phyloP scores from a whole-genome alignment of 768 basidiomycete genomes.

The Tylopilus plumbeoviolaceoides region DNA sequence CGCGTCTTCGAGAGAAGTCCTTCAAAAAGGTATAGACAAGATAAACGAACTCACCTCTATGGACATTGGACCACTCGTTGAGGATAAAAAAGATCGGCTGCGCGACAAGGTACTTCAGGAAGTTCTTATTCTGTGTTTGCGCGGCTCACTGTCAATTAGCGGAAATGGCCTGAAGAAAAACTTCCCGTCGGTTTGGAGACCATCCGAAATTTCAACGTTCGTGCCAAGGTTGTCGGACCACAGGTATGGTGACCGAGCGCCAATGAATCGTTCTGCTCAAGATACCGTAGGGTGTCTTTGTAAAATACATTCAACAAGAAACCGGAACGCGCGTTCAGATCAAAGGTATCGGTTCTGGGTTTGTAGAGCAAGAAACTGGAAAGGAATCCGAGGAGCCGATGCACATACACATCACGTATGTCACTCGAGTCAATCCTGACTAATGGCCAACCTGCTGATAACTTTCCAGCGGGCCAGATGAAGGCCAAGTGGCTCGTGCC shows the following conservation, averaged over 20 bases:
- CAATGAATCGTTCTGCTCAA: background rate
- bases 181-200: conserved; percentile 84
- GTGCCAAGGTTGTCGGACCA: conserved; percentile 97
- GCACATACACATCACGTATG: conserved; percentile 89
- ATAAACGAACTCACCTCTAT: conserved; percentile 68
- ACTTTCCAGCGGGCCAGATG: conserved; percentile 64
- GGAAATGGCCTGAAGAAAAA: conserved; percentile 99
- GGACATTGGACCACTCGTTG: conserved; percentile 79
- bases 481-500: conserved; percentile 80
- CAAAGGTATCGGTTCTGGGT: conserved; percentile 92
- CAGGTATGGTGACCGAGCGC: conserved; percentile 47
- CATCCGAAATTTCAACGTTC: conserved; percentile 94
- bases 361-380: conserved; percentile 88
- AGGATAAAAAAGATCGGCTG: conserved; percentile 66
- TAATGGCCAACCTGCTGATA: conserved; percentile 12
- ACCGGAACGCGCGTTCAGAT: conserved; percentile 96
- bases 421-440: conserved; percentile 16
- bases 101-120: conserved; percentile 54
- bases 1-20: conserved; percentile 60
- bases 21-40: conserved; percentile 66
- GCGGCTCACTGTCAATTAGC: conserved; percentile 38
- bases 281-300: conserved; percentile 71
- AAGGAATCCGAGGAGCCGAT: conserved; percentile 85
- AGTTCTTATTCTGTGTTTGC: background rate
- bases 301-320: conserved; percentile 97